Percentiles rank a stretch among this genome's conserved stretches.
These are phyloP conservation scores for Aspergillus neoniger DNA, from an alignment of 2,329 filamentous ascomycete genomes.

Conservation along the genomic window DNA sequence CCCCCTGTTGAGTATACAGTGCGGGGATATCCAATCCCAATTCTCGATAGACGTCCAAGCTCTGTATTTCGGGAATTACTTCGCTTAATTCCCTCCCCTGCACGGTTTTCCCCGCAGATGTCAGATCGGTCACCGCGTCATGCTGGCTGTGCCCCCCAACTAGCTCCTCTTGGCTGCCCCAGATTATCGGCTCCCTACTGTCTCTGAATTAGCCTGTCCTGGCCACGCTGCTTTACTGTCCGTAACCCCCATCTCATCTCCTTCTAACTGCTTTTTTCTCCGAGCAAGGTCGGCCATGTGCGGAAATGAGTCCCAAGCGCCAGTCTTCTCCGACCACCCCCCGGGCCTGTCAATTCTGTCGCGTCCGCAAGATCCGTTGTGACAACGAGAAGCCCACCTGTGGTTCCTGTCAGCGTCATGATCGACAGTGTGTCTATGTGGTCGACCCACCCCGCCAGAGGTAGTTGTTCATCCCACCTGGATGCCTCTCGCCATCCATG, in stretches of 20 bases:
- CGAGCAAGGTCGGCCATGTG: background rate
- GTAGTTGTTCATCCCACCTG: background rate
- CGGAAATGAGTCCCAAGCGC: conserved; percentile 1
- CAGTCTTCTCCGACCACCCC: background rate
- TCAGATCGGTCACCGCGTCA: background rate
- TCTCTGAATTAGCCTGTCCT: background rate
- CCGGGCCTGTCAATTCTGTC: conserved; percentile 12
- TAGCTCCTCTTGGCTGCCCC: background rate
- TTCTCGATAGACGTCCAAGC: too few species aligned
- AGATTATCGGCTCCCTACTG: background rate
- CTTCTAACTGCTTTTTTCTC: background rate
- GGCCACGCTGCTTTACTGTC: background rate
- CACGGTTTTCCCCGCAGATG: background rate
- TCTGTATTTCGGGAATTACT: background rate
- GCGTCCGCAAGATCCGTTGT: conserved; percentile 11
- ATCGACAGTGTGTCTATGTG: conserved; percentile 4
- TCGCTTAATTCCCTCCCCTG: background rate
- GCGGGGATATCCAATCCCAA: too few species aligned
- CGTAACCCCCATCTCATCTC: background rate
- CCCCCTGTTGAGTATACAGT: too few species aligned
- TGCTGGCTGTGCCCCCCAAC: background rate
- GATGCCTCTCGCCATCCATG: background rate
- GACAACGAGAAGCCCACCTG: conserved; percentile 8
- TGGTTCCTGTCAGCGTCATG: conserved; percentile 4
- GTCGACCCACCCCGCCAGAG: conserved; percentile 6